These are phyloP conservation scores for Sechiopsis laciniata DNA, from an alignment of 306 rosid species.

Conservation along the genomic window DNA sequence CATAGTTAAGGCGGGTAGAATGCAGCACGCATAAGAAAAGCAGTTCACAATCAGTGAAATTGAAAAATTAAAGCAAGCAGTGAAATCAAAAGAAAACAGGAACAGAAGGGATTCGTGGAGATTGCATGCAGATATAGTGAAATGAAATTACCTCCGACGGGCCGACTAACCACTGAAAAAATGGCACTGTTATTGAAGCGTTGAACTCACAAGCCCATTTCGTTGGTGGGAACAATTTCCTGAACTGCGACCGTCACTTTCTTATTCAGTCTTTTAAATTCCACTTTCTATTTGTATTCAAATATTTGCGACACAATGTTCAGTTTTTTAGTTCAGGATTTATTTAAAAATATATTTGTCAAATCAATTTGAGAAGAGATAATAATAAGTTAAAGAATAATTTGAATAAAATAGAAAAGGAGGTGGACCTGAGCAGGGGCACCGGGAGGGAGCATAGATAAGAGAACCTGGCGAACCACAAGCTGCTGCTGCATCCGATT, in stretches of 20 bases:
- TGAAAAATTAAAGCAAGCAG: no score
- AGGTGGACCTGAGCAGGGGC: conserved; percentile 86
- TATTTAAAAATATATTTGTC: no score
- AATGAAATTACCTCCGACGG: conserved; percentile 69
- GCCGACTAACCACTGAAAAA: conserved; percentile 91
- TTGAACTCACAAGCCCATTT: conserved; percentile 96
- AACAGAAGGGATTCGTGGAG: not conserved
- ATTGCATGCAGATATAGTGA: not conserved
- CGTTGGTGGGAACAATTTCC: conserved; percentile 89
- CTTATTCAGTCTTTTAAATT: not conserved
- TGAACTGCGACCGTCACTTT: conserved; percentile 47
- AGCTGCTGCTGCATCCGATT: conserved; percentile 70
- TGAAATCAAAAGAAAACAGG: no score
- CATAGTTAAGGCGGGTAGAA: no score
- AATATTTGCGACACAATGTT: no score
- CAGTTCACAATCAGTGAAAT: no score
- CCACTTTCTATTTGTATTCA: no score
- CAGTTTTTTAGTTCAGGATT: no score
- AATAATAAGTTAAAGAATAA: no score
- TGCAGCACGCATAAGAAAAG: no score
- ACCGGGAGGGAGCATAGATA: conserved; percentile 97
- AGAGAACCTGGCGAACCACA: conserved; percentile 77
- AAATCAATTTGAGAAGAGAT: no score
- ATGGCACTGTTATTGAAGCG: conserved; percentile 88
- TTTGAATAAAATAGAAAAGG: not conserved